These are phyloP conservation scores for Picea engelmannii DNA, from an alignment of 83 land plant genomes.

Conservation along the genomic window DNA sequence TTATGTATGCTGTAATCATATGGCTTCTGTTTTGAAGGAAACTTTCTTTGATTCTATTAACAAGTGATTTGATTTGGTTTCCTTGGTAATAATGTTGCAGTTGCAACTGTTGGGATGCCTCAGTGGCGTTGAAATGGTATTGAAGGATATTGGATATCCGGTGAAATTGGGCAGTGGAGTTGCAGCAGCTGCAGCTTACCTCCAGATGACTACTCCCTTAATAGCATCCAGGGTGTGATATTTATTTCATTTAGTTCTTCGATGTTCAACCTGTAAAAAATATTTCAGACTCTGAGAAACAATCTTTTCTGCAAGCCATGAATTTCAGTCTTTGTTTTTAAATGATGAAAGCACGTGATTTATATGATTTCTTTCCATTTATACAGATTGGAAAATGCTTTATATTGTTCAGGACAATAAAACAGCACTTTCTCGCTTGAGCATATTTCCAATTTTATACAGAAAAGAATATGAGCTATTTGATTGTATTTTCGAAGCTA, in stretches of 20 bases:
- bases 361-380: background rate
- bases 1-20: background rate
- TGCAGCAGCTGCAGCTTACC: slow-evolving; percentile 80
- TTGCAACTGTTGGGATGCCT: slow-evolving; percentile 91
- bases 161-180: slow-evolving; percentile 93
- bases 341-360: background rate
- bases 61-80: background rate
- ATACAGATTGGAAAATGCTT: background rate
- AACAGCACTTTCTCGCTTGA: too few relatives aligned
- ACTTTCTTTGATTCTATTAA: slow-evolving; percentile 5
- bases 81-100: slow-evolving; percentile 34
- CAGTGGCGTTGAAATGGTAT: slow-evolving; percentile 88
- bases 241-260: background rate
- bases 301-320: background rate
- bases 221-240: slow-evolving; percentile 78
- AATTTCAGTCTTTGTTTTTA: background rate
- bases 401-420: too few relatives aligned
- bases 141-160: slow-evolving; percentile 90
- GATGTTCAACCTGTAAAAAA: too few relatives aligned
- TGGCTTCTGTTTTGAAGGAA: too few relatives aligned
- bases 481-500: too few relatives aligned
- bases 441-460: too few relatives aligned
- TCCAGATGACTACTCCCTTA: slow-evolving; percentile 65
- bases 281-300: background rate
- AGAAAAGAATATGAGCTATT: too few relatives aligned